A percentile compares a stretch with the other conserved stretches of the same genome.
These are phyloP conservation scores for Penicillium bialowiezense DNA, from an alignment of 495 filamentous ascomycete species.

Conservation along the genomic window DNA sequence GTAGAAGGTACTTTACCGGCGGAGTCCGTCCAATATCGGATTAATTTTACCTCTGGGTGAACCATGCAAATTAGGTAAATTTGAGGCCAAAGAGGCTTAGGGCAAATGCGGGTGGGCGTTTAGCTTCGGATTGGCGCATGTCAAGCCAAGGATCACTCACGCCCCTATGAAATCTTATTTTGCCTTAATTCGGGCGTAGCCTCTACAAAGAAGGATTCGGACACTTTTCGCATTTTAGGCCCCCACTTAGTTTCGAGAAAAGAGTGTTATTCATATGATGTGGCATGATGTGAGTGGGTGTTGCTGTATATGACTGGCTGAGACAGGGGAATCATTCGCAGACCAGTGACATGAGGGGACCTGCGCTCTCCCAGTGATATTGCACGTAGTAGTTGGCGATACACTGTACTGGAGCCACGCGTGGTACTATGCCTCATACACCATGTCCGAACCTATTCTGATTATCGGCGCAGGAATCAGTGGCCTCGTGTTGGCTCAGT, in stretches of 20 bases:
- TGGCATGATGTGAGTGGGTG: neutral
- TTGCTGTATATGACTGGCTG: neutral
- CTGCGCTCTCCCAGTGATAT: too few species aligned
- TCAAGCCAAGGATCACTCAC: neutral
- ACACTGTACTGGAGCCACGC: neutral
- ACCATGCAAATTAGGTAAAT: too few species aligned
- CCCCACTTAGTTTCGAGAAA: too few species aligned
- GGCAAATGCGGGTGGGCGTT: neutral
- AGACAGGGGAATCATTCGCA: neutral
- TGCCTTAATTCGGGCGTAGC: neutral
- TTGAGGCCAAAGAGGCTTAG: neutral
- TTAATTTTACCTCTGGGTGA: too few species aligned
- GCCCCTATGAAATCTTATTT: neutral
- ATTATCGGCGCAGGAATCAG: conserved; percentile 61
- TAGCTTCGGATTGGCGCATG: neutral
- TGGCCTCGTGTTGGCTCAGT: conserved; percentile 58
- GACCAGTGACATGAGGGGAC: too few species aligned
- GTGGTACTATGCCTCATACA: neutral
- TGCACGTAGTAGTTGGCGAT: too few species aligned
- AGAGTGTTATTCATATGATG: neutral
- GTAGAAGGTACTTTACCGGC: neutral
- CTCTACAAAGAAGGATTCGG: neutral
- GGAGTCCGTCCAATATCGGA: too few species aligned
- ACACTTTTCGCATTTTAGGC: neutral
- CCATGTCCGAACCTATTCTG: conserved; percentile 37